These are phyloP conservation scores for Bruguiera sexangula DNA, from an alignment of 345 rosid species.

Conservation along the genomic window DNA sequence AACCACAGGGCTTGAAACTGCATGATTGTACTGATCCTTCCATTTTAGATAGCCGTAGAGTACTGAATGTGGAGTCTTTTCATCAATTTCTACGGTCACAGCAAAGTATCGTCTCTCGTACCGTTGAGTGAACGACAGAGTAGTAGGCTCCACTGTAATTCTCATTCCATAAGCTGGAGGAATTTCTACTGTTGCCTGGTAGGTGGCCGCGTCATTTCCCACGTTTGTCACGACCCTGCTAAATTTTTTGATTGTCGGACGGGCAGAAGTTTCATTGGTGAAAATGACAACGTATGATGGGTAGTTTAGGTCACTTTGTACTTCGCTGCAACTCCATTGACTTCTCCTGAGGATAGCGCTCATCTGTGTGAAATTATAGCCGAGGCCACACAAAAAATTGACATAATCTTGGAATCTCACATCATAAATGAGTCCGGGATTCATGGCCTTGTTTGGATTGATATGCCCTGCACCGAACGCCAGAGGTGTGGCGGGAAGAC, in stretches of 20 bases:
- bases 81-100: constrained; percentile 15
- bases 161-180: constrained; percentile 11
- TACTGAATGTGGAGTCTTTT: constrained; percentile 12
- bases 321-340: constrained; percentile 35
- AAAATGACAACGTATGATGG: constrained; percentile 28
- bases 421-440: constrained; percentile 46
- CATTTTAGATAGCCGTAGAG: constrained; percentile 37
- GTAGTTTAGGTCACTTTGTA: constrained; percentile 27
- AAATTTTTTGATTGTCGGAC: constrained; percentile 1
- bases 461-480: constrained; percentile 43
- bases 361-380: constrained; percentile 36
- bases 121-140: constrained; percentile 1
- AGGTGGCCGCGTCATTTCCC: constrained; percentile 6
- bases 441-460: constrained; percentile 41
- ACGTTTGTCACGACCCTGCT: constrained; percentile 20
- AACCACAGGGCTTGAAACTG: constrained; percentile 40
- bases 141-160: constrained; percentile 11
- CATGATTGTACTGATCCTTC: constrained; percentile 37
- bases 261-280: neutral
- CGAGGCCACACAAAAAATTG: constrained; percentile 36
- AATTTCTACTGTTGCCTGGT: constrained; percentile 9
- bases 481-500: constrained; percentile 32
- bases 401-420: constrained; percentile 34
- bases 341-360: constrained; percentile 25
- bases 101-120: constrained; percentile 8